A percentile compares a stretch with the other conserved stretches of the same genome.
Evolutionary conservation across 1,284 basidiomycete genomes (phyloP).

Genomic region (Gymnopus androsaceus): DNA sequence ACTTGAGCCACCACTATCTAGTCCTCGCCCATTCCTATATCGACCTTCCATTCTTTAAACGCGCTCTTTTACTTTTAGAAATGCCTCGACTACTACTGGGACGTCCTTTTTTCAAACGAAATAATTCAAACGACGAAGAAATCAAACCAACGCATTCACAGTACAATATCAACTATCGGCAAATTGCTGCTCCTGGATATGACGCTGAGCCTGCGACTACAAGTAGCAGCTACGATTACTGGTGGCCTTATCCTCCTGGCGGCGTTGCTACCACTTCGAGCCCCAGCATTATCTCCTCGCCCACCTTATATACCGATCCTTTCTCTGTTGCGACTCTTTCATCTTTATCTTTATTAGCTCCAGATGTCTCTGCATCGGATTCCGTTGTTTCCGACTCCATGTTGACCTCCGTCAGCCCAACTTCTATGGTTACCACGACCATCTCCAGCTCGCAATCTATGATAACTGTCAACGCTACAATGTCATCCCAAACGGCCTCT

Average conservation of each 20-base stretch:
- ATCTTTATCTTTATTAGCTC: constrained; percentile 5
- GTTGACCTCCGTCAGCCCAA: constrained; percentile 5
- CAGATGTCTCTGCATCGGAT: not conserved
- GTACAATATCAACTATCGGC: constrained; percentile 23
- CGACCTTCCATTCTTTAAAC: not conserved
- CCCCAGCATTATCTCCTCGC: not conserved
- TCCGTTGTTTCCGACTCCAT: not conserved
- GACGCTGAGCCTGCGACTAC: constrained; percentile 19
- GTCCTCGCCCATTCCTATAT: constrained; percentile 3
- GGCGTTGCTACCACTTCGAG: constrained; percentile 17
- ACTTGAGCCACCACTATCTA: not conserved
- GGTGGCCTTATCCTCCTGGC: constrained; percentile 31
- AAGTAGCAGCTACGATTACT: constrained; percentile 20
- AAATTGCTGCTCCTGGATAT: constrained; percentile 14
- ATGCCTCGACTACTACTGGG: not conserved
- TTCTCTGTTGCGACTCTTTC: not conserved
- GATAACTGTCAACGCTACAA: constrained; percentile 12
- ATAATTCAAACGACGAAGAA: not conserved
- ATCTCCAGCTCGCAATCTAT: constrained; percentile 10
- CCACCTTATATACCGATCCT: constrained; percentile 3
- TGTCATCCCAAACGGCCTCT: not conserved
- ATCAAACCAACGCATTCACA: constrained; percentile 12
- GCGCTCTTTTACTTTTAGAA: not conserved
- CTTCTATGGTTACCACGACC: constrained; percentile 17
- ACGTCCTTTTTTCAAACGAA: not conserved